A percentile compares a stretch with the other conserved stretches of the same genome.
Conservation (phyloP, 73 alveolate species). For the Effrenium voratum region DNA sequence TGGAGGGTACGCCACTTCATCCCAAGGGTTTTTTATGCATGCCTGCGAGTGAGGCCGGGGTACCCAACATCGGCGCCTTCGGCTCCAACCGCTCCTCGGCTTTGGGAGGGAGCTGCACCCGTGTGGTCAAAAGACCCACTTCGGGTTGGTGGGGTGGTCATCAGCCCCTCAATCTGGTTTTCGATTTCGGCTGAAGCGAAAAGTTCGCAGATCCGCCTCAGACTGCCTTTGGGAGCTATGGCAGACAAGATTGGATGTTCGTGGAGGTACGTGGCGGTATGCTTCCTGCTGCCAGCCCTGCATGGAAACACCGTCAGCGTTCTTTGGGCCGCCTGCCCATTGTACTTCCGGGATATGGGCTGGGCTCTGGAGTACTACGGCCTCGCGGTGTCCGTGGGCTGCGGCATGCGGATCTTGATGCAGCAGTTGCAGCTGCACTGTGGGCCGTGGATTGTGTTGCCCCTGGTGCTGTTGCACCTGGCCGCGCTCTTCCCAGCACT, state of each 20-base stretch:
- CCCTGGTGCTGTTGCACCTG: not conserved
- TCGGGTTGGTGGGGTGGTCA: too few relatives aligned
- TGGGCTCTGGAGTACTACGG: not conserved
- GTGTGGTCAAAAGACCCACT: too few relatives aligned
- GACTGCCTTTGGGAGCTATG: too few relatives aligned
- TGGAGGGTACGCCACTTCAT: too few relatives aligned
- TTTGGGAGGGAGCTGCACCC: too few relatives aligned
- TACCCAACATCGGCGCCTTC: too few relatives aligned
- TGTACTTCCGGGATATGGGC: not conserved
- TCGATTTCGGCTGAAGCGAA: too few relatives aligned
- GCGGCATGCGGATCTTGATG: not conserved
- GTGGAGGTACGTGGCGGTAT: not conserved
- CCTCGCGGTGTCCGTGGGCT: not conserved
- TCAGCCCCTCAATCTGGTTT: too few relatives aligned
- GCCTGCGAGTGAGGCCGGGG: too few relatives aligned
- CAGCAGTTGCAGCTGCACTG: conserved; percentile 19
- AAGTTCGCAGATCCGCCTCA: too few relatives aligned
- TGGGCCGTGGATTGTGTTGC: not conserved
- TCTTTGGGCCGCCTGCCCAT: not conserved
- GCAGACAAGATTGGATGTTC: not conserved
- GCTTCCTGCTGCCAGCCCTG: not conserved
- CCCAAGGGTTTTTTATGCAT: too few relatives aligned
- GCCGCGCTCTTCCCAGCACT: not conserved
- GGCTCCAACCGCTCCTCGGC: too few relatives aligned
- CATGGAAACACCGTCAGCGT: not conserved